Evolutionary conservation across 495 filamentous ascomycete genomes (phyloP).

Genomic region (Evernia prunastri): DNA sequence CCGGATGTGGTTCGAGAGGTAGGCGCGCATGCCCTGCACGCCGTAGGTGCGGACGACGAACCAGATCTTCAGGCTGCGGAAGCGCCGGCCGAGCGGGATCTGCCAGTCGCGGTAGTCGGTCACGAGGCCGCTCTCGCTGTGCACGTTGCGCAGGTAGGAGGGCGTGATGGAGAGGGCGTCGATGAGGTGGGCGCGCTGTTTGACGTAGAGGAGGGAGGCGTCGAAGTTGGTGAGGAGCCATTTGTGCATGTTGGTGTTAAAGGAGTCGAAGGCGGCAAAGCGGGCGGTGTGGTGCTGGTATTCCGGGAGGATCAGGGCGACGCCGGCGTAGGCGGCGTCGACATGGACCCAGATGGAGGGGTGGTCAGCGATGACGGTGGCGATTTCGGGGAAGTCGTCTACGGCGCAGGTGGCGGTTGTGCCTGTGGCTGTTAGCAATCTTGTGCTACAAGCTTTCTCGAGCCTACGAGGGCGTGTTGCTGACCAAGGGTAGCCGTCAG

Average conservation of each 20-base stretch:
- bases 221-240: slow-evolving; percentile 95
- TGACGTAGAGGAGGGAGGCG: slow-evolving; percentile 38
- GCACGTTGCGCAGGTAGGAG: slow-evolving; percentile 70
- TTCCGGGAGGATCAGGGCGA: slow-evolving; percentile 76
- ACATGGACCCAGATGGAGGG: slow-evolving; percentile 86
- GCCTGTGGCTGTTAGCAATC: too few relatives aligned
- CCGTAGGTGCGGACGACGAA: slow-evolving; percentile 88
- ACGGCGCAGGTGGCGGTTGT: slow-evolving; percentile 82
- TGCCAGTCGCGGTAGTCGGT: slow-evolving; percentile 97
- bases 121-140: slow-evolving; percentile 69
- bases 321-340: slow-evolving; percentile 93
- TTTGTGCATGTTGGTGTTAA: slow-evolving; percentile 93
- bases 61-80: slow-evolving; percentile 89
- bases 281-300: slow-evolving; percentile 61
- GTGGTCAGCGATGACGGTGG: slow-evolving; percentile 56
- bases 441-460: too few relatives aligned
- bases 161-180: slow-evolving; percentile 62
- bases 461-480: too few relatives aligned
- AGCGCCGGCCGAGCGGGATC: slow-evolving; percentile 83
- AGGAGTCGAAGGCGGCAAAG: slow-evolving; percentile 69
- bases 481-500: slow-evolving; percentile 73
- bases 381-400: slow-evolving; percentile 71
- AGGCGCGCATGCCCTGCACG: slow-evolving; percentile 62
- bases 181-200: not conserved
- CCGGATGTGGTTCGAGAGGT: slow-evolving; percentile 58